phyloP scores from a whole-genome alignment of 164 flowering plant species.

The Hamamelis virginiana region DNA sequence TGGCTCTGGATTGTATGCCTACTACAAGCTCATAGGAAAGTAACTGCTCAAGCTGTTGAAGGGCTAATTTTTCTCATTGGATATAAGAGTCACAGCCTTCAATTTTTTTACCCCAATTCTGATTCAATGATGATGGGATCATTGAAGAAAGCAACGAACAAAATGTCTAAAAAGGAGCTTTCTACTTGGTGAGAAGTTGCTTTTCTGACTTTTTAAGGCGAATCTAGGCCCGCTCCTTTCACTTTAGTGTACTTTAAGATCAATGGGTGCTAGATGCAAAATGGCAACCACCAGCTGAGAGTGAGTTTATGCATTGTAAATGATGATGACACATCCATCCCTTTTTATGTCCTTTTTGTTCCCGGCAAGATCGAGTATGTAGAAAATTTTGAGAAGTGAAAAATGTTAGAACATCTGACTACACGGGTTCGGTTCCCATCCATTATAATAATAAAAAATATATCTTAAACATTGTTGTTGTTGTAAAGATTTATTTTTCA shows the following conservation, averaged over 20 bases:
- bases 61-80: background rate
- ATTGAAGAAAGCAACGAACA: background rate
- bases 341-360: too few species aligned
- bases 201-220: background rate
- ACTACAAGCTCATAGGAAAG: slow-evolving; percentile 39
- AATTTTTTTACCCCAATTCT: background rate
- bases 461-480: too few species aligned
- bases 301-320: background rate
- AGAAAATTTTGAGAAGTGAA: too few species aligned
- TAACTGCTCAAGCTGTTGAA: slow-evolving; percentile 9
- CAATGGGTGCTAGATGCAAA: background rate
- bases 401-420: too few species aligned
- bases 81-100: background rate
- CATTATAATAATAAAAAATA: too few species aligned
- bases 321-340: background rate
- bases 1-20: slow-evolving; percentile 89
- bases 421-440: background rate
- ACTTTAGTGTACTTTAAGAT: background rate
- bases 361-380: too few species aligned
- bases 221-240: background rate
- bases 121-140: background rate
- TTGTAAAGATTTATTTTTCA: too few species aligned
- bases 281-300: background rate
- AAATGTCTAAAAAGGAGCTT: background rate
- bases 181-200: background rate